Evolutionary conservation across 2,329 filamentous ascomycete genomes (phyloP), one percentile per base, ranked within the genome.

Genomic region (Sphaerulina populicola): DNA sequence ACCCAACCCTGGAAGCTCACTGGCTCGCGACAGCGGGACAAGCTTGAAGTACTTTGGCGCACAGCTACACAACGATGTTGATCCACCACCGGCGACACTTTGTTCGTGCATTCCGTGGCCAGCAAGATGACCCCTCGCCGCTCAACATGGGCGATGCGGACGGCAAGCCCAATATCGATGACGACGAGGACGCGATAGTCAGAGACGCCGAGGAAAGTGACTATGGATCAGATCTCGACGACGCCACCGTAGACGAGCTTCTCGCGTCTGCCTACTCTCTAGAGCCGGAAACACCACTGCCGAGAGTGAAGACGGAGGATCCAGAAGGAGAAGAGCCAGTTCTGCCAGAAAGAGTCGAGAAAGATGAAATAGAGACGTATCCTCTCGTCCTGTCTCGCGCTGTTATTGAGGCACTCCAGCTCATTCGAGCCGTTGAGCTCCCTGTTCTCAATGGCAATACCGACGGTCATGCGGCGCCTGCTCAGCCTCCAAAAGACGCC

Each of bases 201-300:
- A 23, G 37, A 11, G 33, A 46, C 44, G 55, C 49, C 23, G 54
- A 57, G 14, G 61, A 70, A 42, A 81, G 77, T 65, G 79, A 83
- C 57, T 84, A 83, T 74, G 81, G 79, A 54, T 81, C 78, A 4
- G 81, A 85, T 54, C 75, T 83, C 57, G 78, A 82, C 68, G 75
- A 79, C 55, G 72, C 73, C 42, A 67, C 77, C 31, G 61, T 82
- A 49, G 71, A 73, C 60, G 68, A 73, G 36, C 64, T 83, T 29
- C 67, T 82, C 46, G 69, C 71, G 44, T 68, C 74, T 58, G 67
- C 73, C 47, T 67, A 67, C 38, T 57, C 67, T 21, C 66, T 69
- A 40, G 60, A 48, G 8, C 9, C 47, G 21, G 39, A 14, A 5
- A 18, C 44, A 5, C 36, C 10, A 10, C 44, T 9, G 14, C 46